Conservation (phyloP, 495 filamentous ascomycete genomes). For the Penicillium egyptiacum region DNA sequence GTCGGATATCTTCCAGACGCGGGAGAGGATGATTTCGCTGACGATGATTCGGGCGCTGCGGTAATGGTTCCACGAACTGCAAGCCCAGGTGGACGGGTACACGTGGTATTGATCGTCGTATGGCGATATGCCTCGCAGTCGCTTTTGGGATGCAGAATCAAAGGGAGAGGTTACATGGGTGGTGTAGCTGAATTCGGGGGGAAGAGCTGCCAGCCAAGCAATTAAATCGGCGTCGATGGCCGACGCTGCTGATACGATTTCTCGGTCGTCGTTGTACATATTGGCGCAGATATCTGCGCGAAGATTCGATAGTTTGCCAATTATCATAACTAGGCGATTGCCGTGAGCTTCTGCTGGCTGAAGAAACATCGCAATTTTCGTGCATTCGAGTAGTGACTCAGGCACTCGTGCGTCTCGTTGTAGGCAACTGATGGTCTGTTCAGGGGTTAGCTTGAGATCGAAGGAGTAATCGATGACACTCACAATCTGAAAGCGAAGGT, state of each 20-base stretch:
- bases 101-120: conserved; percentile 61
- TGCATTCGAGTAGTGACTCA: conserved; percentile 34
- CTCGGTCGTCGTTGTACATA: conserved; percentile 37
- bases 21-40: conserved; percentile 50
- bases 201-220: conserved; percentile 41
- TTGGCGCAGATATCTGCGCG: conserved; percentile 45
- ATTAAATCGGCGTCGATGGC: conserved; percentile 54
- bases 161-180: conserved; percentile 26
- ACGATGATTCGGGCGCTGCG: conserved; percentile 59
- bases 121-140: conserved; percentile 26
- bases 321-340: conserved; percentile 39
- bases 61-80: conserved; percentile 62
- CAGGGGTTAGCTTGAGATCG: conserved; percentile 1
- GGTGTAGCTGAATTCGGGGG: conserved; percentile 38
- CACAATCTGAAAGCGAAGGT: conserved; percentile 53
- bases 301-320: conserved; percentile 45
- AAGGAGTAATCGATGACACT: conserved; percentile 7
- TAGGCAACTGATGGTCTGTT: conserved; percentile 42
- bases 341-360: conserved; percentile 37
- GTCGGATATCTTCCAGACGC: conserved; percentile 19
- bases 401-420: conserved; percentile 40
- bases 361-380: conserved; percentile 37
- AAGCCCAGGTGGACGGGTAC: conserved; percentile 58
- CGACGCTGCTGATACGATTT: conserved; percentile 47
- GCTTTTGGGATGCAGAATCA: conserved; percentile 25